Conservation (phyloP, 116 monocot species). For the Iris pallida region DNA sequence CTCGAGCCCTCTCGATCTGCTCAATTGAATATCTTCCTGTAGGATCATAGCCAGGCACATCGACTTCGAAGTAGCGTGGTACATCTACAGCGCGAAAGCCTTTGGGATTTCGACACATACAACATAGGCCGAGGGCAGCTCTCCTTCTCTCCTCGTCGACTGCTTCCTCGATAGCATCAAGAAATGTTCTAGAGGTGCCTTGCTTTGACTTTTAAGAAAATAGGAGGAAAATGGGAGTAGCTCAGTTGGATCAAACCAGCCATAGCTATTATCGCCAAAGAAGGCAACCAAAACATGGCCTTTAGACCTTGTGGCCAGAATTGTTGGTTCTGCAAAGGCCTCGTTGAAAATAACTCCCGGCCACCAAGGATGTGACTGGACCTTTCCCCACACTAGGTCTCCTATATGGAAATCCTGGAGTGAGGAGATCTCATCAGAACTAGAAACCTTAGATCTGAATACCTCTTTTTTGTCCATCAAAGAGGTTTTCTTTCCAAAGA, state of each 20-base stretch:
- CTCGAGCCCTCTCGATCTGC: conserved; percentile 45
- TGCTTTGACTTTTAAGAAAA: conserved; percentile 49
- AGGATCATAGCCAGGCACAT: conserved; percentile 50
- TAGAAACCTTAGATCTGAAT: no score
- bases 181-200: conserved; percentile 34
- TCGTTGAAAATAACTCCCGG: conserved; percentile 71
- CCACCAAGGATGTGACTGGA: conserved; percentile 96
- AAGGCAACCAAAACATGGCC: conserved; percentile 71
- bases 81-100: conserved; percentile 19
- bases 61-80: conserved; percentile 36
- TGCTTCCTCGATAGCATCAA: conserved; percentile 72
- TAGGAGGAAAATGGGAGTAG: conserved; percentile 61
- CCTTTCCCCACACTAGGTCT: conserved; percentile 95
- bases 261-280: conserved; percentile 85
- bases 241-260: conserved; percentile 78
- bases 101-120: conserved; percentile 27
- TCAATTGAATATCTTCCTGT: conserved; percentile 39
- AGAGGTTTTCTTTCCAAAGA: no score
- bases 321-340: conserved; percentile 40
- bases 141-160: conserved; percentile 49
- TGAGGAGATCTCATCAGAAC: no score
- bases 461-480: no score
- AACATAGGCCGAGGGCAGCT: conserved; percentile 47
- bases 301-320: conserved; percentile 38
- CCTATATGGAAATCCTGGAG: conserved; percentile 41